Percentiles rank a stretch among this genome's conserved stretches.
phyloP scores from a whole-genome alignment of 2,329 filamentous ascomycete species.

The Fusarium vanettenii region DNA sequence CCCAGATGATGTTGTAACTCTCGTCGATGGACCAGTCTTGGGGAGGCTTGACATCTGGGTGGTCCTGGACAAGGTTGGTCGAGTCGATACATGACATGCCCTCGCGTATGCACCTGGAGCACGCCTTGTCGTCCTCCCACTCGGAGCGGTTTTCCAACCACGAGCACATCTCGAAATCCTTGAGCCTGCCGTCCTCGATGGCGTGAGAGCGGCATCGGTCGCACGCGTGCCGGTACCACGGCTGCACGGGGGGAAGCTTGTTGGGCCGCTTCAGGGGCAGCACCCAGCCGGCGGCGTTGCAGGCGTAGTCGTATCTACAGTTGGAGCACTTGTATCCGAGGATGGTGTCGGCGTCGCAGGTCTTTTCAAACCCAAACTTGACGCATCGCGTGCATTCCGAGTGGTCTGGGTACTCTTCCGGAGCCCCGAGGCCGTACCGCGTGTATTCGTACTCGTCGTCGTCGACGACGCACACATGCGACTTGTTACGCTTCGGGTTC shows the following conservation, averaged over 20 bases:
- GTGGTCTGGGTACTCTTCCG: not conserved
- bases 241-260: not conserved
- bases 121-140: conserved; percentile 10
- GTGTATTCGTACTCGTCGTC: conserved; percentile 4
- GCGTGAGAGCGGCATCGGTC: conserved; percentile 21
- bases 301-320: conserved; percentile 8
- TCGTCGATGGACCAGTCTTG: conserved; percentile 8
- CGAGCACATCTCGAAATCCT: not conserved
- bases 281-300: not conserved
- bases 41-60: not conserved
- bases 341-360: conserved; percentile 29
- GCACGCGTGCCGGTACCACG: conserved; percentile 36
- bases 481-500: not conserved
- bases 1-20: conserved; percentile 1
- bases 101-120: conserved; percentile 9
- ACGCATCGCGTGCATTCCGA: conserved; percentile 4
- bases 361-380: not conserved
- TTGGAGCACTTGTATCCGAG: conserved; percentile 26
- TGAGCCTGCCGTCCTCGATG: not conserved
- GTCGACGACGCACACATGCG: conserved; percentile 9
- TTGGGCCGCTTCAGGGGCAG: not conserved
- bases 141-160: conserved; percentile 26
- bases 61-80: not conserved
- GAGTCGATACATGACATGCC: conserved; percentile 14
- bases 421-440: conserved; percentile 23